Percentiles rank a stretch among this genome's conserved stretches.
Evolutionary conservation across 306 rosid species (phyloP).

Genomic region (Fragaria ananassa): DNA sequence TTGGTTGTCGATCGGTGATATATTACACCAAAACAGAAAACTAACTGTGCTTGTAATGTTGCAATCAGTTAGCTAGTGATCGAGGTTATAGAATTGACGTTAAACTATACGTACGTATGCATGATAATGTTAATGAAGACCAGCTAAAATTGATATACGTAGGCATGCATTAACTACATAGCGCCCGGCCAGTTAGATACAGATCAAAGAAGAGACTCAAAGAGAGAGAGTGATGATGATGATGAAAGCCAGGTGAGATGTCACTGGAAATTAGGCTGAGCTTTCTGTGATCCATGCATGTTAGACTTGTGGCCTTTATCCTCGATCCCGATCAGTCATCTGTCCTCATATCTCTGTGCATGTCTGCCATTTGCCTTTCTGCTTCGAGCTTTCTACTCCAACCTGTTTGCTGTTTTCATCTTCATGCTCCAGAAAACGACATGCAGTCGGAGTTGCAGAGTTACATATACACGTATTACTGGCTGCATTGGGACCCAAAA

Average conservation of each 20-base stretch:
- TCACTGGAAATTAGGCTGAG: neutral
- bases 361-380: slow-evolving; percentile 6
- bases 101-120: neutral
- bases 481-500: neutral
- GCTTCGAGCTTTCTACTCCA: neutral
- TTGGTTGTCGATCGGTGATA: neutral
- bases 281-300: slow-evolving; percentile 10
- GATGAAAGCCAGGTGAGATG: neutral
- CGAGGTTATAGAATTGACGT: neutral
- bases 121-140: neutral
- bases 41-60: neutral
- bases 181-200: neutral
- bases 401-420: neutral
- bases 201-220: neutral
- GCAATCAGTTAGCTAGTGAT: neutral
- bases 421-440: neutral
- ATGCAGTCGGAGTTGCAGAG: neutral
- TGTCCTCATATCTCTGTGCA: neutral
- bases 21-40: neutral
- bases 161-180: neutral
- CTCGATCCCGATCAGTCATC: neutral
- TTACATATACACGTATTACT: neutral
- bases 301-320: neutral
- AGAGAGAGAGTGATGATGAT: neutral
- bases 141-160: neutral